phyloP scores from a whole-genome alignment of 2,329 filamentous ascomycete genomes.

The Lomentospora prolificans region DNA sequence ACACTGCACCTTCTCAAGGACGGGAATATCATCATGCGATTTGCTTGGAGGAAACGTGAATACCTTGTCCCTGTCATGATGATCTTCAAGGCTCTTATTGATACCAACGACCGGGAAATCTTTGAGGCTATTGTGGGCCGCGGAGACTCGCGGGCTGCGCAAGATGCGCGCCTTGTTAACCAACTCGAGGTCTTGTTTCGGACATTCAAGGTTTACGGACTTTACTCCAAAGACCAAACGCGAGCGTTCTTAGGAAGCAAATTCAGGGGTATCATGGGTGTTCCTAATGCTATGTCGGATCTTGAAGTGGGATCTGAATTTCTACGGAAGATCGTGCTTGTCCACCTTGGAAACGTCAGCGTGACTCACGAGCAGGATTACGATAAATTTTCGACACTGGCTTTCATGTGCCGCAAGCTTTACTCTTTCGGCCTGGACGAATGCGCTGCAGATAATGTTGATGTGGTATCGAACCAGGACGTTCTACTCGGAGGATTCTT shows the following conservation, averaged over 20 bases:
- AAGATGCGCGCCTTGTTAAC: constrained; percentile 90
- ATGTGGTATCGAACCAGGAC: constrained; percentile 94
- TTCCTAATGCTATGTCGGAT: constrained; percentile 75
- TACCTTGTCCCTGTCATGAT: constrained; percentile 95
- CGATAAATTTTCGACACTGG: constrained; percentile 87
- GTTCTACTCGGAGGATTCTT: constrained; percentile 86
- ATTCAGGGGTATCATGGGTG: constrained; percentile 78
- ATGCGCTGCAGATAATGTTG: constrained; percentile 88
- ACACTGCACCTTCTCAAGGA: constrained; percentile 92
- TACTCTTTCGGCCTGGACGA: constrained; percentile 90
- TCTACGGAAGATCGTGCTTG: constrained; percentile 77
- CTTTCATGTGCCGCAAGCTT: constrained; percentile 95
- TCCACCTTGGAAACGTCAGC: constrained; percentile 78
- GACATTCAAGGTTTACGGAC: constrained; percentile 83
- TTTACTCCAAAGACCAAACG: constrained; percentile 75
- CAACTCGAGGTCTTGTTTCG: constrained; percentile 84
- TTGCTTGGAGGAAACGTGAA: constrained; percentile 96
- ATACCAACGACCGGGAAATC: constrained; percentile 94
- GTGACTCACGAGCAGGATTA: constrained; percentile 75
- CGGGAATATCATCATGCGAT: constrained; percentile 92
- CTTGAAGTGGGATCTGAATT: constrained; percentile 90
- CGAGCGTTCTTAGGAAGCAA: constrained; percentile 81
- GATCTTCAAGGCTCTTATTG: constrained; percentile 87
- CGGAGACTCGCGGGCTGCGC: constrained; percentile 62
- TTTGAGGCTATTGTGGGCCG: constrained; percentile 86